Evolutionary conservation across 2,329 filamentous ascomycete species (phyloP).

Genomic region (Aspergillus eucalypticola): DNA sequence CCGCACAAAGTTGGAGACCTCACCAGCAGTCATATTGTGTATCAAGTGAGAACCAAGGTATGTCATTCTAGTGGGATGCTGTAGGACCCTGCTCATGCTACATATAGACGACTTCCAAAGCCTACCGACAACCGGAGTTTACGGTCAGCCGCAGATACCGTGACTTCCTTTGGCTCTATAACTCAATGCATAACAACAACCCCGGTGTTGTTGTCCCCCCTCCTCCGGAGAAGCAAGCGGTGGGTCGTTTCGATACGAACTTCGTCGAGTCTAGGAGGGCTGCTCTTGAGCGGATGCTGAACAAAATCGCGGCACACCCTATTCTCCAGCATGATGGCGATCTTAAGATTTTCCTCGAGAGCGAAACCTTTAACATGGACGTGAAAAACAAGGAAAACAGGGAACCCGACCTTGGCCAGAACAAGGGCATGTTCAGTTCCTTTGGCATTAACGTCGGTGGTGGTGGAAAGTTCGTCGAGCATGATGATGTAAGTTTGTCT

Average conservation of each 20-base stretch:
- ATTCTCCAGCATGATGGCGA: constrained; percentile 91
- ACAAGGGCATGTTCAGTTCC: constrained; percentile 87
- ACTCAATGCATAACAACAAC: constrained; percentile 87
- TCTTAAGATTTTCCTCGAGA: constrained; percentile 94
- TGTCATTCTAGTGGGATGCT: constrained; percentile 14
- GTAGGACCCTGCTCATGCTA: constrained; percentile 11
- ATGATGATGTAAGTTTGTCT: constrained; percentile 74
- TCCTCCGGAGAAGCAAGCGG: constrained; percentile 95
- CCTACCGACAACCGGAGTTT: constrained; percentile 89
- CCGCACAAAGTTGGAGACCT: constrained; percentile 97
- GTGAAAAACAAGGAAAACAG: constrained; percentile 97
- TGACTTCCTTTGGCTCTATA: constrained; percentile 98
- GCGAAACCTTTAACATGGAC: constrained; percentile 91
- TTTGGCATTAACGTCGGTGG: constrained; percentile 77
- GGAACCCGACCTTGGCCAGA: constrained; percentile 81
- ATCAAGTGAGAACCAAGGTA: constrained; percentile 91
- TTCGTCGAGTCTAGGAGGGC: constrained; percentile 92
- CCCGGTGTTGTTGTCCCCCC: constrained; percentile 93
- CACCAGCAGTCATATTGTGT: constrained; percentile 96
- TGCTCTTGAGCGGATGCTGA: constrained; percentile 94
- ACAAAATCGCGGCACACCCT: constrained; percentile 88
- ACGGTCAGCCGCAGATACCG: constrained; percentile 91
- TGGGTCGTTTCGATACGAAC: constrained; percentile 92
- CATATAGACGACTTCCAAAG: constrained; percentile 84
- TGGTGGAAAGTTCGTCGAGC: constrained; percentile 87